Percentiles rank a stretch among this genome's conserved stretches.
Conservation (phyloP, 805 yeast species). For the Saturnispora quitensis region DNA sequence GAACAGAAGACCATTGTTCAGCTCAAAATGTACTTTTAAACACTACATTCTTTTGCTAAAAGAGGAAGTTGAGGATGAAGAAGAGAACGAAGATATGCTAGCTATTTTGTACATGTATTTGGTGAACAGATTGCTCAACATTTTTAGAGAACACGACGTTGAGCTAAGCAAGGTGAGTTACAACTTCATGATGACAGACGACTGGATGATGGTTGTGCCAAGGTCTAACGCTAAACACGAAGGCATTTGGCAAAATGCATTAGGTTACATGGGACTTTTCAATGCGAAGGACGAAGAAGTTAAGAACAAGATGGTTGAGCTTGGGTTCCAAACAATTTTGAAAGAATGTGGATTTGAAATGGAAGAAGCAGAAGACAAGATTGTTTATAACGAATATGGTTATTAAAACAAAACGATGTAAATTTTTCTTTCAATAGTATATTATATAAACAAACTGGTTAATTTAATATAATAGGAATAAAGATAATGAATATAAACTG, state of each 20-base stretch:
- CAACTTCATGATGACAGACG: constrained; percentile 71
- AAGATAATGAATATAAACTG: neutral
- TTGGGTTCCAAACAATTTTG: constrained; percentile 46
- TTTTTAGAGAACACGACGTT: constrained; percentile 43
- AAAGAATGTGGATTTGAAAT: constrained; percentile 57
- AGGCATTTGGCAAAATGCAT: constrained; percentile 62
- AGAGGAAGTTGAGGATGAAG: constrained; percentile 28
- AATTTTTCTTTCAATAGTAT: neutral
- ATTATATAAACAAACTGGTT: neutral
- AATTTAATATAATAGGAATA: neutral
- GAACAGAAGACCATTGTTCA: constrained; percentile 49
- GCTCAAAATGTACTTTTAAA: constrained; percentile 60
- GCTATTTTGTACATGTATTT: constrained; percentile 65
- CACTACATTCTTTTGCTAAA: constrained; percentile 71
- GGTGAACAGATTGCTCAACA: constrained; percentile 61
- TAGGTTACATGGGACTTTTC: constrained; percentile 72
- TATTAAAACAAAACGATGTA: constrained; percentile 24
- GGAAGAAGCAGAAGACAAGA: constrained; percentile 37
- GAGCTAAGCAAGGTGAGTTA: constrained; percentile 47
- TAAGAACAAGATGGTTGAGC: constrained; percentile 36
- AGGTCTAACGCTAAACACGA: constrained; percentile 50
- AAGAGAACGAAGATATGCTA: constrained; percentile 46
- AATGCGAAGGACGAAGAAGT: constrained; percentile 61
- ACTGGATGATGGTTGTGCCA: constrained; percentile 85
- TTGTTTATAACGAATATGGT: constrained; percentile 53